phyloP scores from a whole-genome alignment of 805 yeast species.

The Barnettozyma pratensis region DNA sequence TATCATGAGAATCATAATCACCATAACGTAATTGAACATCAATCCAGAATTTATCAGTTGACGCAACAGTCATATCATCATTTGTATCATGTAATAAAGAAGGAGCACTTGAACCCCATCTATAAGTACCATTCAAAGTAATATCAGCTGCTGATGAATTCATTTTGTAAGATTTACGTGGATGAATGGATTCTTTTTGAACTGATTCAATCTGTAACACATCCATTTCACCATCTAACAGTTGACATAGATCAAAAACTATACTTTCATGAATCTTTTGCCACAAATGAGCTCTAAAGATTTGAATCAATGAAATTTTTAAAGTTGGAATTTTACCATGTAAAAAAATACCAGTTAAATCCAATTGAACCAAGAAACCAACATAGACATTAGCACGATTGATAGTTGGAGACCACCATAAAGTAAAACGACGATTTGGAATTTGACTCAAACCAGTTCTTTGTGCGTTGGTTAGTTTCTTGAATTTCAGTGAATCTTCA shows the following conservation, averaged over 20 bases:
- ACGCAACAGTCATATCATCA: constrained; percentile 55
- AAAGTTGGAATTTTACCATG: constrained; percentile 98
- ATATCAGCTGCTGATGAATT: constrained; percentile 93
- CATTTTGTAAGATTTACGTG: constrained; percentile 96
- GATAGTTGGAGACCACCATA: constrained; percentile 99
- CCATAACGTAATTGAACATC: constrained; percentile 95
- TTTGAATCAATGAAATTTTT: constrained; percentile 91
- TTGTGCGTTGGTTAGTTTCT: constrained; percentile 95
- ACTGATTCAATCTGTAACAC: constrained; percentile 79
- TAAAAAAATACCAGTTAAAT: constrained; percentile 90
- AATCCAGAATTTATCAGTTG: constrained; percentile 76
- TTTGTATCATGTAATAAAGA: constrained; percentile 69
- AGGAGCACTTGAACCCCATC: constrained; percentile 82
- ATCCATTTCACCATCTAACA: constrained; percentile 81
- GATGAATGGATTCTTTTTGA: constrained; percentile 90
- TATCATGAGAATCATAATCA: constrained; percentile 96
- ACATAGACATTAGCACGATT: constrained; percentile 97
- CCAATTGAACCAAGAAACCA: constrained; percentile 94
- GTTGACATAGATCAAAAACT: constrained; percentile 90
- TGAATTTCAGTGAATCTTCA: constrained; percentile 92
- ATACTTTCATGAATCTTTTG: constrained; percentile 96
- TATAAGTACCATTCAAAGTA: constrained; percentile 63
- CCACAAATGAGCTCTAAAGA: constrained; percentile 97
- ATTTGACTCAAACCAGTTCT: constrained; percentile 95
- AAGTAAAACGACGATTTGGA: constrained; percentile 93